Base-by-base conservation (phyloP, 805 yeast species). In the Ogataea populi-albae region DNA sequence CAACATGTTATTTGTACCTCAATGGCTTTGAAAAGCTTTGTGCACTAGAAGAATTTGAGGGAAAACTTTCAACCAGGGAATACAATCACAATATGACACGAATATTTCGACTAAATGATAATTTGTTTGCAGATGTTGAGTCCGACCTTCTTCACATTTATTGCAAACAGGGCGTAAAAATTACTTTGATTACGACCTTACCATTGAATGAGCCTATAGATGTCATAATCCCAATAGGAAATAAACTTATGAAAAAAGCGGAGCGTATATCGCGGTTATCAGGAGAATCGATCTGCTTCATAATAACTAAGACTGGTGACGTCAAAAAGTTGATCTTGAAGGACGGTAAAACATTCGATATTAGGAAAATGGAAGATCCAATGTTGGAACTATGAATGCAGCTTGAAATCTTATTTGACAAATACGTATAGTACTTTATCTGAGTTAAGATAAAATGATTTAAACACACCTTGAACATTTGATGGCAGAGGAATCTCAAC, bases 401-500 rank as follows among this genome's bases (percentile, higher is more conserved):
- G 14, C 11, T 25, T 10, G 10, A 8, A 7, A n/a, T 5, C 17
- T 26, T 41, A 46, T 31, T 39, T 41, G 17, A 39, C 21, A 27
- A 28, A 46, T 6, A 46, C 24, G 23, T 35, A 44, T 17, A 42
- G 26, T 14, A 27, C 21, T 15, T 28, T 26, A 9, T 40, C 45
- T 5, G 33, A 23, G 3, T 17, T 24, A 9, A 37, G 20, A 28
- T 31, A 45, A 17, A 40, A 33, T 1, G 43, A 25, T 16, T 26
- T 28, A 10, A 39, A 8, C 5, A 15, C 12, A 9, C 46, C 45
- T n/a, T 38, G 24, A 4, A 41, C 26, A 15, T 36, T 39, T 2
- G 17, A 8, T n/a, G 40, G 31, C 4, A 44, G 22, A 5, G 48
- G 48, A 6, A 71, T 51, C 19, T 59, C 59, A 7, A 68, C 33